Conservation (phyloP, 2,329 filamentous ascomycete genomes). For the Fusarium secorum region DNA sequence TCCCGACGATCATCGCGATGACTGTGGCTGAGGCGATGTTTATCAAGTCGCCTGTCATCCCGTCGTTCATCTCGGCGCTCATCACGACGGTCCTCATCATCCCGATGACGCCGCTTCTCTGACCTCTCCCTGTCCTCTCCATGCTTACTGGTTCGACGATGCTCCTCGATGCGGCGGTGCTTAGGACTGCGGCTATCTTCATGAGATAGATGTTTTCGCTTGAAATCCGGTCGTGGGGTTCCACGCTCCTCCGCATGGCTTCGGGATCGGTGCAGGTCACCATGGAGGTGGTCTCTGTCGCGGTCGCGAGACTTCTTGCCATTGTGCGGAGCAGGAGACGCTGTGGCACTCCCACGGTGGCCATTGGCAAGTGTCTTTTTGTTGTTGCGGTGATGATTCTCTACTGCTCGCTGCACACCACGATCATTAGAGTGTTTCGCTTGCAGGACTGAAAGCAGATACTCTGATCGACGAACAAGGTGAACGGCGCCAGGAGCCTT, state of each 20-base stretch:
- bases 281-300: slow-evolving; percentile 55
- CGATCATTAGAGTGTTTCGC: slow-evolving; percentile 81
- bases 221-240: slow-evolving; percentile 62
- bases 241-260: slow-evolving; percentile 61
- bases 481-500: slow-evolving; percentile 98
- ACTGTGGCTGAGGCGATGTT: slow-evolving; percentile 32
- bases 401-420: slow-evolving; percentile 78
- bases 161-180: slow-evolving; percentile 52
- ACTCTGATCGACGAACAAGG: slow-evolving; percentile 92
- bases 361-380: slow-evolving; percentile 75
- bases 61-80: slow-evolving; percentile 35
- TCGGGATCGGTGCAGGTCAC: slow-evolving; percentile 60
- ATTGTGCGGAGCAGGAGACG: slow-evolving; percentile 71
- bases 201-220: slow-evolving; percentile 66
- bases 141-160: slow-evolving; percentile 49
- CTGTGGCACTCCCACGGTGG: slow-evolving; percentile 69
- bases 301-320: slow-evolving; percentile 56
- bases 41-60: slow-evolving; percentile 33
- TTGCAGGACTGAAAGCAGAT: slow-evolving; percentile 92
- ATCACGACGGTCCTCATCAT: slow-evolving; percentile 37
- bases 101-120: slow-evolving; percentile 38
- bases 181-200: slow-evolving; percentile 56
- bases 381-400: slow-evolving; percentile 95
- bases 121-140: slow-evolving; percentile 50
- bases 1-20: slow-evolving; percentile 34